Evolutionary conservation across 371 early-diverging fungal genomes (phyloP).

Genomic region (Lichtheimia corymbifera): DNA sequence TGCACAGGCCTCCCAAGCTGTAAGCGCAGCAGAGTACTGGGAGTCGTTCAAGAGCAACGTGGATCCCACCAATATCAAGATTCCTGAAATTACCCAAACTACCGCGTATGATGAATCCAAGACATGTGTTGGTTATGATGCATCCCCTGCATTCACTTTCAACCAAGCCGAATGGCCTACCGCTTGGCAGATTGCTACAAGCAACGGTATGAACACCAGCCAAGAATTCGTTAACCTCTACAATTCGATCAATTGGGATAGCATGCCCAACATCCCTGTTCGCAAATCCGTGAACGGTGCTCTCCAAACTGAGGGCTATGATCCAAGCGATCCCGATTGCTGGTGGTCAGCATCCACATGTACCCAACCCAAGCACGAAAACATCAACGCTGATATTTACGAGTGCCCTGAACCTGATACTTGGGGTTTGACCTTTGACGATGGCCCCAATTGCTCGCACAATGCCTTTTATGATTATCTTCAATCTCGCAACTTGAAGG

Average conservation of each 20-base stretch:
- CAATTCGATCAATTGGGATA: constrained; percentile 31
- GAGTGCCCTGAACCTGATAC: constrained; percentile 55
- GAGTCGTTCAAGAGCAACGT: constrained; percentile 20
- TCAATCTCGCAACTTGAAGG: constrained; percentile 53
- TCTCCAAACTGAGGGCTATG: constrained; percentile 23
- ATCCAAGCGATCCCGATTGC: constrained; percentile 46
- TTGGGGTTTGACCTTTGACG: constrained; percentile 70
- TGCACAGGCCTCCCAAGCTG: background rate
- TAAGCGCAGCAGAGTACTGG: constrained; percentile 22
- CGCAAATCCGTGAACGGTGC: constrained; percentile 14
- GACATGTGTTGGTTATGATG: constrained; percentile 24
- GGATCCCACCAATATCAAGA: constrained; percentile 31
- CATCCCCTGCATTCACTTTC: constrained; percentile 15
- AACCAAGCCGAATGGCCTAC: constrained; percentile 29
- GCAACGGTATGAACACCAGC: constrained; percentile 33
- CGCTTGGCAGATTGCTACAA: constrained; percentile 33
- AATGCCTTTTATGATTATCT: constrained; percentile 50
- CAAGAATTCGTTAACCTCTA: constrained; percentile 29
- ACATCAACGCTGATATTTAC: constrained; percentile 48
- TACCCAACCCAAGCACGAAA: constrained; percentile 40
- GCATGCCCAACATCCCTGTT: constrained; percentile 26
- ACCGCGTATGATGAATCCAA: constrained; percentile 25
- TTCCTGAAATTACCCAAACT: constrained; percentile 46
- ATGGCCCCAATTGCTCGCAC: constrained; percentile 64
- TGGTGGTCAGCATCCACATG: constrained; percentile 55